Conservation (phyloP, 2,329 filamentous ascomycete genomes). For the Lithohypha guttulata region DNA sequence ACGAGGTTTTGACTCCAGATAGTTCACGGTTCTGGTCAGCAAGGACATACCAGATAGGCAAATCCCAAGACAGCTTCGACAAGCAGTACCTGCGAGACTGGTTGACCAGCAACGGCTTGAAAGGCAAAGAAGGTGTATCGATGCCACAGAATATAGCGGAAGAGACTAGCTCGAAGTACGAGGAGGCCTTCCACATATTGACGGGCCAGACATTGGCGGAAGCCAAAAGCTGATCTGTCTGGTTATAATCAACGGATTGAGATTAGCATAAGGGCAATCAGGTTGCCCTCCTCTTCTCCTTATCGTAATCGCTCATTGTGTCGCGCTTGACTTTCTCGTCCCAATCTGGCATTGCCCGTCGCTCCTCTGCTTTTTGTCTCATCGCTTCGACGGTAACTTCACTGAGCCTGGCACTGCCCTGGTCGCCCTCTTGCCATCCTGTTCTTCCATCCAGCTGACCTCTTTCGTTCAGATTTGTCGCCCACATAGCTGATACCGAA, state of each 20-base stretch:
- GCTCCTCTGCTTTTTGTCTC: slow-evolving; percentile 19
- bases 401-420: slow-evolving; percentile 20
- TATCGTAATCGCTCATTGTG: slow-evolving; percentile 8
- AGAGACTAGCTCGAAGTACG: slow-evolving; percentile 62
- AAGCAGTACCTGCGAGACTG: slow-evolving; percentile 81
- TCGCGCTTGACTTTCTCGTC: slow-evolving; percentile 12
- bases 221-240: slow-evolving; percentile 2
- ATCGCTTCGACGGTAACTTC: slow-evolving; percentile 21
- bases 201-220: slow-evolving; percentile 42
- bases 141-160: slow-evolving; percentile 62
- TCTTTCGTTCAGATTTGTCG: slow-evolving; percentile 58
- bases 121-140: slow-evolving; percentile 60
- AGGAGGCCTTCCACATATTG: slow-evolving; percentile 61
- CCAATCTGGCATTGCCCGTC: slow-evolving; percentile 16
- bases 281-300: background rate
- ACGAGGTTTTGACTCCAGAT: slow-evolving; percentile 79
- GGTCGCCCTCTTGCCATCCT: slow-evolving; percentile 21
- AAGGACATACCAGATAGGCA: slow-evolving; percentile 60
- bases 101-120: slow-evolving; percentile 61
- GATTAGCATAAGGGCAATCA: no score
- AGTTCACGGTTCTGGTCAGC: slow-evolving; percentile 79
- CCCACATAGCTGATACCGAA: slow-evolving; percentile 77
- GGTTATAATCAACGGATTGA: background rate
- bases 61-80: slow-evolving; percentile 73
- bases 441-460: slow-evolving; percentile 22